Evolutionary conservation across 2,329 filamentous ascomycete species (phyloP).

Genomic region (Ceratocystis cacaofunesta): DNA sequence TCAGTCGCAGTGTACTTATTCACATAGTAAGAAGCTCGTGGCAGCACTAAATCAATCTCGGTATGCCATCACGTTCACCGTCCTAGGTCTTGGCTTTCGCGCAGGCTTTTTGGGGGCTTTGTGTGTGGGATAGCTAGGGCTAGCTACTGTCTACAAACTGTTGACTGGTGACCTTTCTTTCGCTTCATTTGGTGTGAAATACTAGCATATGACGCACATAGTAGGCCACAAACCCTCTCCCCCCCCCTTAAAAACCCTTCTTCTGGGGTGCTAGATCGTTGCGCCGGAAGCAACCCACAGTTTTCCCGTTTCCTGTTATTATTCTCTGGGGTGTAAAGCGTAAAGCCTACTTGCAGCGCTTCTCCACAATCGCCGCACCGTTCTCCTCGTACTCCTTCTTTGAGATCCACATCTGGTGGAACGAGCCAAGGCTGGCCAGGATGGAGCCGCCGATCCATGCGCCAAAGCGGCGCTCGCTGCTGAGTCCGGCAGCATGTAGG

Average conservation of each 20-base stretch:
- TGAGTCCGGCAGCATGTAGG: constrained; percentile 72
- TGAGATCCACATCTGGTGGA: constrained; percentile 99
- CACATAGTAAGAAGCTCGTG: not conserved
- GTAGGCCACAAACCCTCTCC: too few species aligned
- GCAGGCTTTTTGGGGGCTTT: too few species aligned
- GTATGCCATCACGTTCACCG: constrained; percentile 7
- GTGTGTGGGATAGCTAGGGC: not conserved
- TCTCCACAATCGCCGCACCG: constrained; percentile 78
- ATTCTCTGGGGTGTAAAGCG: too few species aligned
- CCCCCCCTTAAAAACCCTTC: too few species aligned
- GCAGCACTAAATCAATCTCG: constrained; percentile 3
- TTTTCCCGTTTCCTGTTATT: too few species aligned
- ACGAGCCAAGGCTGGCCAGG: constrained; percentile 83
- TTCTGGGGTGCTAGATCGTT: too few species aligned
- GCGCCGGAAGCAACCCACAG: too few species aligned
- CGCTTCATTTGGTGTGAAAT: too few species aligned
- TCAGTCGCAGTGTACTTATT: not conserved
- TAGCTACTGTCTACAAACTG: too few species aligned
- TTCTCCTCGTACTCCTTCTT: constrained; percentile 97
- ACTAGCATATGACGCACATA: too few species aligned
- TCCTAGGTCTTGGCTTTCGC: not conserved
- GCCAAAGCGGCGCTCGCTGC: constrained; percentile 78
- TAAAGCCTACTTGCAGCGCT: constrained; percentile 65
- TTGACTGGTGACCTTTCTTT: too few species aligned
- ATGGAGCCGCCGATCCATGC: constrained; percentile 97